Evolutionary conservation across 768 basidiomycete species (phyloP), one percentile per base, ranked within the genome.

Genomic region (Boletus vermiculosoides): DNA sequence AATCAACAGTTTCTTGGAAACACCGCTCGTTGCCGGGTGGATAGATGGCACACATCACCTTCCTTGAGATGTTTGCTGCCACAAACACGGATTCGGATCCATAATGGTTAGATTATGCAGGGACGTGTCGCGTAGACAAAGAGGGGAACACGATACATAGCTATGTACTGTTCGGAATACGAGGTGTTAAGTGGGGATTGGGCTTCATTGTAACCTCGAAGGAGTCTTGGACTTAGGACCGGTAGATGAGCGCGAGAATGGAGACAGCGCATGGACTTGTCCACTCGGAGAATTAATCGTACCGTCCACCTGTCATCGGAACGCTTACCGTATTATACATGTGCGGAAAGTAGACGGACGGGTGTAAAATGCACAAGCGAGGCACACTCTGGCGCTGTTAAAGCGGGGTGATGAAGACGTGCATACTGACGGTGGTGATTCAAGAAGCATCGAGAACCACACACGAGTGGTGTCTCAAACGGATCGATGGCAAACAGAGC

Each of bases 201-300:
- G 37, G 25, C 34, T 40, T 36, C 55, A 57, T 51, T 42, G 45
- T 45, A 16, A 22, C 30, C n/a, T 45, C 44, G 15, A 59, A 33
- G 23, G 23, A 25, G n/a, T 31, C 23, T 45, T 59, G 45, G 30
- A 28, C 56, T 12, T 30, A 46, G 33, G 37, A 50, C 39, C 41
- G 34, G 36, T 39, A 20, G 30, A 45, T 59, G 45, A 52, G 64
- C 56, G 64, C 41, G 45, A 42, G 55, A 63, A 57, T 12, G 10
- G 31, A 25, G 41, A 49, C 36, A 39, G 33, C 22, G 20, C 30
- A 45, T n/a, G 25, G 25, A 12, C 28, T 12, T 22, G 15, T 11
- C 51, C 40, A 37, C 31, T 48, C 15, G 31, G 20, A 22, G 9
- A 22, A 48, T 33, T 41, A 45, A 47, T 40, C 25, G n/a, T n/a